phyloP scores from a whole-genome alignment of 2,329 filamentous ascomycete species.

The Paraphoma sp. region DNA sequence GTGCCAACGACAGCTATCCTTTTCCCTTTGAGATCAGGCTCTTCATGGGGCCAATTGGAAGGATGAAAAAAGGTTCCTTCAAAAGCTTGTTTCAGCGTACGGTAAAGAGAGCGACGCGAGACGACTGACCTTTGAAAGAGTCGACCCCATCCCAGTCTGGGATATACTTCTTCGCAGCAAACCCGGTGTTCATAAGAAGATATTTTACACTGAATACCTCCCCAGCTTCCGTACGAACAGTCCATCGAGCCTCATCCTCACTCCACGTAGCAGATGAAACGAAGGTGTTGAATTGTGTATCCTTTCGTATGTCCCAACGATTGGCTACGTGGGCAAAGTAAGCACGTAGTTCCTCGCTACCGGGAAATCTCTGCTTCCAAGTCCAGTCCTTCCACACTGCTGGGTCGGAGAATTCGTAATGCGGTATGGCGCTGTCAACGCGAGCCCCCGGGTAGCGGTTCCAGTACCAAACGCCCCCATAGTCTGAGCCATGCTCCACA shows the following conservation, averaged over 20 bases:
- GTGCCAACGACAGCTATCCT: conserved; percentile 65
- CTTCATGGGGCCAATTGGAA: too few species aligned
- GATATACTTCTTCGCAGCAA: conserved; percentile 53
- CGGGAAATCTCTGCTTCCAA: conserved; percentile 29
- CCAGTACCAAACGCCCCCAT: conserved; percentile 36
- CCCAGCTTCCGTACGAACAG: conserved; percentile 38
- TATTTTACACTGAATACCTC: conserved; percentile 49
- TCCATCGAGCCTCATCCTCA: too few species aligned
- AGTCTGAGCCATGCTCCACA: conserved; percentile 22
- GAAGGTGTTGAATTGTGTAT: conserved; percentile 48
- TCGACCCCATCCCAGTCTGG: conserved; percentile 49
- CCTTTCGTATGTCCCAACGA: conserved; percentile 26
- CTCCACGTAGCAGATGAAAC: too few species aligned
- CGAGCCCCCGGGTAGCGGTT: conserved; percentile 39
- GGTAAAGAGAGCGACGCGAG: too few species aligned
- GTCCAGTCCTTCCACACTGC: conserved; percentile 24
- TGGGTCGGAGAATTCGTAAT: conserved; percentile 31
- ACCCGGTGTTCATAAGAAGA: conserved; percentile 57
- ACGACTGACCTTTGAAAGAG: conserved; percentile 21
- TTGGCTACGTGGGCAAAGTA: conserved; percentile 29
- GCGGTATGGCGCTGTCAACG: conserved; percentile 27
- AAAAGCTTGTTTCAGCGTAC: too few species aligned
- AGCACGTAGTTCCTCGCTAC: conserved; percentile 19
- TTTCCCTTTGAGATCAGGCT: conserved; percentile 60
- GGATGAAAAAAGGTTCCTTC: too few species aligned